Percentiles rank a stretch among this genome's conserved stretches.
Conservation (phyloP, 495 filamentous ascomycete genomes). For the Cercophora sp. region DNA sequence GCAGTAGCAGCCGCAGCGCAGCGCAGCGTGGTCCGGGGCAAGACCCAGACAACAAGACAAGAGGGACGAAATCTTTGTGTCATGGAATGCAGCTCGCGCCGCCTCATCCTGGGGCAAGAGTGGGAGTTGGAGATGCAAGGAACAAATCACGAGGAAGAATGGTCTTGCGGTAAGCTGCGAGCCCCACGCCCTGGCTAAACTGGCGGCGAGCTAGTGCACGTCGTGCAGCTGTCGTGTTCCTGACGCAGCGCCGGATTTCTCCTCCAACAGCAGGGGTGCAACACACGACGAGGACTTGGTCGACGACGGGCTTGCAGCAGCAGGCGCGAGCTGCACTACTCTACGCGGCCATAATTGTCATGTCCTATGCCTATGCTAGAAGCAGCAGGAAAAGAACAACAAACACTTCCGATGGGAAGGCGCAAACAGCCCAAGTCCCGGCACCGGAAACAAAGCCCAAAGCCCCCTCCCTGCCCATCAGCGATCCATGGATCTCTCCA, state of each 20-base stretch:
- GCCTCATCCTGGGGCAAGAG: slow-evolving; percentile 24
- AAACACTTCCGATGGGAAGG: no score
- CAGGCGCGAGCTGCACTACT: not conserved
- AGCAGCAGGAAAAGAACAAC: no score
- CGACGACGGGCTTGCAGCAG: not conserved
- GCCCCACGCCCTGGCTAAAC: slow-evolving; percentile 28
- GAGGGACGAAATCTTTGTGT: slow-evolving; percentile 30
- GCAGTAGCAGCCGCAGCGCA: not conserved
- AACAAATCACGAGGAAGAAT: slow-evolving; percentile 32
- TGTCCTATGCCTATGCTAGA: no score
- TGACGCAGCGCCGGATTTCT: slow-evolving; percentile 9
- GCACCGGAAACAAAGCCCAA: no score
- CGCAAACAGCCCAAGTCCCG: no score
- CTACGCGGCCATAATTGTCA: no score
- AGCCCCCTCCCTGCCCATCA: no score
- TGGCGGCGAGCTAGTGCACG: slow-evolving; percentile 15
- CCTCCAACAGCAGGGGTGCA: not conserved
- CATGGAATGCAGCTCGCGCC: slow-evolving; percentile 28
- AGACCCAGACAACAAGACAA: no score
- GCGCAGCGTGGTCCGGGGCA: not conserved
- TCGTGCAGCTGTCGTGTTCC: slow-evolving; percentile 23
- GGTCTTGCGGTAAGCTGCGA: slow-evolving; percentile 10
- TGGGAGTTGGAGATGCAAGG: slow-evolving; percentile 32
- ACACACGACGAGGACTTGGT: not conserved
- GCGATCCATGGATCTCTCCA: no score